phyloP scores from a whole-genome alignment of 345 rosid genomes.

The Trapa bicornis region DNA sequence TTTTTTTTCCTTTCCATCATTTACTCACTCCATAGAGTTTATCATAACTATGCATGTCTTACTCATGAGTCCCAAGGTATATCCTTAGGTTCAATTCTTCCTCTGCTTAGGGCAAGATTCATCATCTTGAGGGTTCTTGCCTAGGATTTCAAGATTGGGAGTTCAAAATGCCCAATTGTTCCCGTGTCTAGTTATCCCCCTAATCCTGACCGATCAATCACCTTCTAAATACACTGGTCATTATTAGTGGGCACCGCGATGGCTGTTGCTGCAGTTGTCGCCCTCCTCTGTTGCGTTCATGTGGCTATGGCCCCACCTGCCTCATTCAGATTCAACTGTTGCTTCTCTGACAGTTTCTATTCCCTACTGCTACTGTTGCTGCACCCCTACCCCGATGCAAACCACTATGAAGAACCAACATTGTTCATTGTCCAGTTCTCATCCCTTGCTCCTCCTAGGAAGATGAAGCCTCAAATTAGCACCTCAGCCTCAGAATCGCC shows the following conservation, averaged over 20 bases:
- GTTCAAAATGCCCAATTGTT: too few relatives aligned
- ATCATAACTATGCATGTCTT: too few relatives aligned
- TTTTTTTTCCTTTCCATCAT: too few relatives aligned
- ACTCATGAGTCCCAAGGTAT: too few relatives aligned
- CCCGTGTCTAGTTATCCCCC: not conserved
- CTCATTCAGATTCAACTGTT: conserved; percentile 8
- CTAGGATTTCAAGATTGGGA: too few relatives aligned
- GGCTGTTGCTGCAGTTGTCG: conserved; percentile 28
- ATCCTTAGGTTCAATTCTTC: too few relatives aligned
- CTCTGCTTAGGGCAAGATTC: too few relatives aligned
- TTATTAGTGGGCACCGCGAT: conserved; percentile 4
- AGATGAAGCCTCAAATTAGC: not conserved
- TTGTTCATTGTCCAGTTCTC: conserved; percentile 26
- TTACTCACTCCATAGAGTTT: too few relatives aligned
- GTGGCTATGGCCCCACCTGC: conserved; percentile 29
- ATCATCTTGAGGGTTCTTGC: too few relatives aligned
- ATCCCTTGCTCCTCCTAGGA: conserved; percentile 1
- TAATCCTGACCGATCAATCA: conserved; percentile 6
- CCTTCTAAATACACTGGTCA: conserved; percentile 5
- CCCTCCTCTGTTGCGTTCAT: conserved; percentile 30
- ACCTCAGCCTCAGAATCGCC: not conserved
- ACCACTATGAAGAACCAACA: conserved; percentile 38
- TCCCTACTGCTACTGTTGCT: not conserved
- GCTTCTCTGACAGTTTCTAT: not conserved
- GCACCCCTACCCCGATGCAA: conserved; percentile 22